Evolutionary conservation across 78 protist species (phyloP).

Genomic region (Planoprotostelium fungivorum): DNA sequence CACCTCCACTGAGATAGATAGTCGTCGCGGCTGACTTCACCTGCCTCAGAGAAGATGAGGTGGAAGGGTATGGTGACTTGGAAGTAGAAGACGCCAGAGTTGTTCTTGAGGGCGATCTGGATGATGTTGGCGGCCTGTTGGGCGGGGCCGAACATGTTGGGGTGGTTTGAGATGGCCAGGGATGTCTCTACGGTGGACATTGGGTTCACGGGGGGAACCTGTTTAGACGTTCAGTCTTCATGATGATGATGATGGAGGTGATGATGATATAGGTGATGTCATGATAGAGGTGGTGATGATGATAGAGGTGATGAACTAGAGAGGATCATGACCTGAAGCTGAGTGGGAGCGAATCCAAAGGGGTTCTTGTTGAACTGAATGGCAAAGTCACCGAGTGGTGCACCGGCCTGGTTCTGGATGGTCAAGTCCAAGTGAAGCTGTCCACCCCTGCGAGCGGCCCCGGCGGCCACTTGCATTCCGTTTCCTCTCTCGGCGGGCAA

Average conservation of each 20-base stretch:
- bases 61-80: slow-evolving; percentile 36
- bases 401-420: slow-evolving; percentile 15
- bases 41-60: slow-evolving; percentile 16
- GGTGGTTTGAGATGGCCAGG: slow-evolving; percentile 14
- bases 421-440: slow-evolving; percentile 39
- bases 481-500: slow-evolving; percentile 28
- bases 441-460: slow-evolving; percentile 36
- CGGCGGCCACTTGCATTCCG: slow-evolving; percentile 38
- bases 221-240: too few species aligned
- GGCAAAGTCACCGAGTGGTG: slow-evolving; percentile 30
- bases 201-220: not conserved
- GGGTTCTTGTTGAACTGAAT: slow-evolving; percentile 56
- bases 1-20: slow-evolving; percentile 44
- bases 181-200: slow-evolving; percentile 3
- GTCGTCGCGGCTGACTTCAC: slow-evolving; percentile 36
- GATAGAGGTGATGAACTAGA: too few species aligned
- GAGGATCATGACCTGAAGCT: too few species aligned
- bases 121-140: slow-evolving; percentile 38
- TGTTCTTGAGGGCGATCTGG: slow-evolving; percentile 7
- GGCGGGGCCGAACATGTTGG: slow-evolving; percentile 37
- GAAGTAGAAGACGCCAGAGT: slow-evolving; percentile 19
- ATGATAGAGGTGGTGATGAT: too few species aligned
- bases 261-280: too few species aligned
- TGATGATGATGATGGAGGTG: too few species aligned
- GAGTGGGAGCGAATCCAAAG: slow-evolving; percentile 53